Evolutionary conservation across 805 yeast genomes (phyloP), one percentile per base, ranked within the genome.

Genomic region (Candida maris): DNA sequence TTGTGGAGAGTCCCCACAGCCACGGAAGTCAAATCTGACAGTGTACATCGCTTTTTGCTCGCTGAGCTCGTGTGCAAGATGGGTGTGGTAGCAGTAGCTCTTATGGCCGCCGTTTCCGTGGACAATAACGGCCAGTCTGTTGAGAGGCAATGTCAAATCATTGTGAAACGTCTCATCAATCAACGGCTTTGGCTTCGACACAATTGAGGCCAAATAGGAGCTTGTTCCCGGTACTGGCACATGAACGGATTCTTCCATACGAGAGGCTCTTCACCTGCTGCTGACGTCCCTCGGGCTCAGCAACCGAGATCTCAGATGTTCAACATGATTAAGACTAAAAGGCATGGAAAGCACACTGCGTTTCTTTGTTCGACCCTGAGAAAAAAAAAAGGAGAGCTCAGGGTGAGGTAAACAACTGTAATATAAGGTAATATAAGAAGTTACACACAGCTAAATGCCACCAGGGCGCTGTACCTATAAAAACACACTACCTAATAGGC

Each of bases 71-170:
- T 73, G 71, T 0, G 94, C 89, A 29, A 86, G 58, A 12, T 62
- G 49, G 18, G 74, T 72, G 45, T 82, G 87, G 58, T 82, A 88
- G 41, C 85, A 77, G 55, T 85, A 82, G 63, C 84, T 75, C 46
- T 86, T 75, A 55, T 89, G 94, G 0, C 95, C 94, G 1, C 80
- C 89, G 43, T 75, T 82, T 1, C 97, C 97, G 56, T 89, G 97
- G n/a, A 78, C 46, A 13, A 88, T 53, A 5, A 88, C 54, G 0
- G 81, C 86, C 4, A 56, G 33, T 33, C 58, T 35, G 9, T 34
- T 34, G 0, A 59, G 51, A 3, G 46, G 40, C 6, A 50, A 49
- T 3, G 41, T 37, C n/a, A 40, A 35, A 25, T 32, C 37, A 19
- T 37, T 29, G 6, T 12, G 27, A 28, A 35, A 37, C 3, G 38